Evolutionary conservation across 2,329 filamentous ascomycete genomes (phyloP).

Genomic region (Scedosporium dehoogii): DNA sequence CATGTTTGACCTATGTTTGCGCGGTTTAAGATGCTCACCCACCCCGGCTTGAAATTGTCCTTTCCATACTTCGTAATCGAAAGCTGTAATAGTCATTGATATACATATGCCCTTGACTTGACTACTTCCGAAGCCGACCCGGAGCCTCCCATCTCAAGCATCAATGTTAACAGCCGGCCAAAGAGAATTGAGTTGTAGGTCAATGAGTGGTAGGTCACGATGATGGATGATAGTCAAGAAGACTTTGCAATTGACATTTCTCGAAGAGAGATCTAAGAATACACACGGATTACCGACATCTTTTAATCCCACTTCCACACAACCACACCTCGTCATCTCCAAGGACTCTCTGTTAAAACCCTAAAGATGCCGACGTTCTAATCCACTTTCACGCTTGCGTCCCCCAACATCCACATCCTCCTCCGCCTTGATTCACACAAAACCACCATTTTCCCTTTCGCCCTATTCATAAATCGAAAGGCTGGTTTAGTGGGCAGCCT

Average conservation of each 20-base stretch:
- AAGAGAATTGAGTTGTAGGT: neutral
- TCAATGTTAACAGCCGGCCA: too few relatives aligned
- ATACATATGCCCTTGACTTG: too few relatives aligned
- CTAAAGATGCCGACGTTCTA: neutral
- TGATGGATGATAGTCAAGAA: neutral
- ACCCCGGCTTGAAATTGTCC: too few relatives aligned
- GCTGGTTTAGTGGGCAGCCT: slow-evolving; percentile 35
- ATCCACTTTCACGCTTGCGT: neutral
- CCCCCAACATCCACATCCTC: neutral
- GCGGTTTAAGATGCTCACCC: too few relatives aligned
- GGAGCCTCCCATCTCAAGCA: too few relatives aligned
- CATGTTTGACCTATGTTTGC: too few relatives aligned
- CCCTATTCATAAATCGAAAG: neutral
- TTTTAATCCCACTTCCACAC: slow-evolving; percentile 7
- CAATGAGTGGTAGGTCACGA: neutral
- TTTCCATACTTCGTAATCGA: too few relatives aligned
- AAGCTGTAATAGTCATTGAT: too few relatives aligned
- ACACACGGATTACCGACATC: slow-evolving; percentile 7
- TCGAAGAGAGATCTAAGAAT: slow-evolving; percentile 1
- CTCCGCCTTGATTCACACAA: neutral
- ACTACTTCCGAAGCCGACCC: too few relatives aligned
- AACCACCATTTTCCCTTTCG: neutral
- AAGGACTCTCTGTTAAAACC: neutral
- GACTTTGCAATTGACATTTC: neutral
- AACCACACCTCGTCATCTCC: neutral